Evolutionary conservation across 1,139 yeast species (phyloP), one percentile per base, ranked within the genome.

Genomic region (Taiozyma onychis): DNA sequence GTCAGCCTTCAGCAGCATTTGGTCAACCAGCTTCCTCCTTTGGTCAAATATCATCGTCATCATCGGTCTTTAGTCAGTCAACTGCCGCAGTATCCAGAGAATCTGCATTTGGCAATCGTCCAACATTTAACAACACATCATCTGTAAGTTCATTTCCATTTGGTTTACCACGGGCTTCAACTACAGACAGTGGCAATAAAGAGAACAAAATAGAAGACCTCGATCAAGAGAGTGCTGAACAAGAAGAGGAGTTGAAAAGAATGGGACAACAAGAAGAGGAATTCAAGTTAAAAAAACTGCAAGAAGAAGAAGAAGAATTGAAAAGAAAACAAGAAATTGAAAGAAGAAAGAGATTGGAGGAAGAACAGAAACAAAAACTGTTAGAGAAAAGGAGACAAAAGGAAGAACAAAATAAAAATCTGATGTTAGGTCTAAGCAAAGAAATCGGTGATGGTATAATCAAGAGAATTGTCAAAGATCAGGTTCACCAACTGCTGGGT

Each of bases 361-460:
- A 44, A 16, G 39, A 50, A 44, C 41, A 37, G 14, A 55, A 51
- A 42, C 46, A 42, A 18, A 44, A 54, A 41, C 43, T 54, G 51
- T 34, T 54, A 5, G 51, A 44, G 45, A 48, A 46, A 34, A 57
- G 54, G 39, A 56, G 54, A 30, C 46, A 45, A 22, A 58, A 58
- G 37, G 53, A 46, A 32, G 54, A 52, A 39, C 54, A 48, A 35
- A 49, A 49, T 16, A 44, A 39, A 13, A 57, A 56, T 35, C 44
- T 55, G 16, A 44, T 52, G 24, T 45, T 52, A 11, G 43, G 32
- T 52, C 50, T 56, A 51, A 58, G 54, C 54, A 65, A 37, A 50
- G 51, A 26, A 64, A 65, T 51, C 44, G 54, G 51, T 56, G 60
- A 27, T 46, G 57, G 35, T 60, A 62, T 59, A 41, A 52, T 21